A percentile compares a stretch with the other conserved stretches of the same genome.
These are phyloP conservation scores for Boletus edulis DNA, from an alignment of 768 basidiomycete species.

Conservation along the genomic window DNA sequence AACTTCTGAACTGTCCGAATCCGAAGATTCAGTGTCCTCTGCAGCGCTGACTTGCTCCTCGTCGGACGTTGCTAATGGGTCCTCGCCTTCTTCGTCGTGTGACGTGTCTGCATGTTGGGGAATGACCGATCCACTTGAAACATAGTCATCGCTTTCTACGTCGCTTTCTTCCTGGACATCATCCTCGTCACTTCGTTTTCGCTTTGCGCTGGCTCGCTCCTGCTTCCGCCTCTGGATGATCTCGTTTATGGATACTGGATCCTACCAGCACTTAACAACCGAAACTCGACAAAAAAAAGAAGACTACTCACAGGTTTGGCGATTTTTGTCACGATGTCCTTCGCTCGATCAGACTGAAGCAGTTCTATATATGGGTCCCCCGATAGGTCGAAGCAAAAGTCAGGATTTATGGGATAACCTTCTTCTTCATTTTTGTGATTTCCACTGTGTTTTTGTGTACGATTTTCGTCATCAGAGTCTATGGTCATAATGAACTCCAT, in stretches of 20 bases:
- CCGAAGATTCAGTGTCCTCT: conserved; percentile 48
- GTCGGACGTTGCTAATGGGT: conserved; percentile 33
- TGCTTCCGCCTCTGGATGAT: conserved; percentile 77
- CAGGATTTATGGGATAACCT: conserved; percentile 68
- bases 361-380: conserved; percentile 68
- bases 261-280: conserved; percentile 35
- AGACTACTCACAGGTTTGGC: conserved; percentile 53
- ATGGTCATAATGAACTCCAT: conserved; percentile 81
- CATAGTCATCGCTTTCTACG: conserved; percentile 20
- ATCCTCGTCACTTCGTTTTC: conserved; percentile 48
- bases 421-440: conserved; percentile 39
- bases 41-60: conserved; percentile 27
- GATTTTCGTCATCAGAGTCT: conserved; percentile 73
- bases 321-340: conserved; percentile 61
- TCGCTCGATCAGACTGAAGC: conserved; percentile 40
- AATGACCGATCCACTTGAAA: conserved; percentile 1
- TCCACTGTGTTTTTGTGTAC: conserved; percentile 18
- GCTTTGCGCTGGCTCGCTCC: conserved; percentile 45
- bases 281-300: conserved; percentile 1
- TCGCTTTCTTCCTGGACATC: conserved; percentile 39
- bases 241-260: conserved; percentile 86
- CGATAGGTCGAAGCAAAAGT: conserved; percentile 77
- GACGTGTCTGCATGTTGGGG: conserved; percentile 29
- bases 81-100: conserved; percentile 30
- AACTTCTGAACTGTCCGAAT: conserved; percentile 59